These are phyloP conservation scores for Fonsecaea nubica DNA, from an alignment of 2,329 filamentous ascomycete species.

Conservation along the genomic window DNA sequence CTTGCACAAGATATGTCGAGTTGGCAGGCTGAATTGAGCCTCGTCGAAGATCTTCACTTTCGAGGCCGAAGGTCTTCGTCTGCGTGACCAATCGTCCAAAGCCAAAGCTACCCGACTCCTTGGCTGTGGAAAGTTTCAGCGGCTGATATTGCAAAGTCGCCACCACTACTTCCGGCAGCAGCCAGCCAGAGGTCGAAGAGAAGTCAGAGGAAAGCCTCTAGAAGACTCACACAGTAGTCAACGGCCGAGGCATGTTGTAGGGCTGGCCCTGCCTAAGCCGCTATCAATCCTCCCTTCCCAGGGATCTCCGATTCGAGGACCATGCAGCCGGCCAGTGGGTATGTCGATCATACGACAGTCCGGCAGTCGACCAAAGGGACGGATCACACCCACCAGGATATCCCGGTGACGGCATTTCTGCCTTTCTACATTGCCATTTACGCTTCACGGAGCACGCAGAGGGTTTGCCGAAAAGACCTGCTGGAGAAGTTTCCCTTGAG, in stretches of 20 bases:
- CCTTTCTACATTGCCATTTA: neutral
- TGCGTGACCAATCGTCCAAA: neutral
- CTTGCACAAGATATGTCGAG: neutral
- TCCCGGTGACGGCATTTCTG: neutral
- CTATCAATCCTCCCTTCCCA: neutral
- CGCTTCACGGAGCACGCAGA: neutral
- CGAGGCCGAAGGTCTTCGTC: neutral
- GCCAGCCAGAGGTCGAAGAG: neutral
- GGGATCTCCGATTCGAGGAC: neutral
- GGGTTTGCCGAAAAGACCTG: neutral
- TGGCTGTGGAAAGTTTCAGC: neutral
- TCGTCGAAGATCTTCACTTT: neutral
- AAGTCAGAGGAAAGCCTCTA: neutral
- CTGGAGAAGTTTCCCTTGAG: neutral
- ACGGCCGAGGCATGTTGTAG: neutral
- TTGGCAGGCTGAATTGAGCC: constrained; percentile 3
- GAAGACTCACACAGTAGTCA: neutral
- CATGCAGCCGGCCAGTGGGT: neutral
- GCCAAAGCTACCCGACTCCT: neutral
- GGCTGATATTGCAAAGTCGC: neutral
- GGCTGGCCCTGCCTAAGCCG: neutral
- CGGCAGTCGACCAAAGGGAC: neutral
- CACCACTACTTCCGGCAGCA: neutral
- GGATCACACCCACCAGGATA: neutral
- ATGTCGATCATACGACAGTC: neutral